Conservation (phyloP, 495 filamentous ascomycete species). For the Trichocladium antarcticum region DNA sequence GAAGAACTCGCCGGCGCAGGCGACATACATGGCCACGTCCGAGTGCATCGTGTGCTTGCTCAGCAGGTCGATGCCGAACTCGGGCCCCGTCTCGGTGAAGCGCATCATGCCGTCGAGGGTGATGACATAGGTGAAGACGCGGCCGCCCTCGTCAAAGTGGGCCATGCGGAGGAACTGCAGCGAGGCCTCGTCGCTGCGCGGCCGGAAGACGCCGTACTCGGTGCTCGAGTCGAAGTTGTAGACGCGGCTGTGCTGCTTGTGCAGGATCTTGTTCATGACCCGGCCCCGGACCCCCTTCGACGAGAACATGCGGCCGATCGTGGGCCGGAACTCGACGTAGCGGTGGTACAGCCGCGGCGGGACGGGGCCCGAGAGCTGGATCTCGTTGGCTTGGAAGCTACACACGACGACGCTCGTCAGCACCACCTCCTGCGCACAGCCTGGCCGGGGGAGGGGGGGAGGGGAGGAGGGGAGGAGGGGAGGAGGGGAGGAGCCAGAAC, state of each 20-base stretch:
- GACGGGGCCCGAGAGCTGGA: conserved; percentile 76
- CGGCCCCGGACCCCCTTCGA: conserved; percentile 61
- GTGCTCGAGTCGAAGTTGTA: conserved; percentile 78
- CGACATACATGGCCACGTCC: conserved; percentile 79
- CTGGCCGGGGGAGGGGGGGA: no score
- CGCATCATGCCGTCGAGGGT: conserved; percentile 75
- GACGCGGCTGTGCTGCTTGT: conserved; percentile 77
- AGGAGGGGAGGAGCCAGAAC: no score
- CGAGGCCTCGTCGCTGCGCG: conserved; percentile 50
- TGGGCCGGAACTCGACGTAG: conserved; percentile 85
- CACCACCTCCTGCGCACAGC: no score
- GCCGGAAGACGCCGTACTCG: conserved; percentile 46
- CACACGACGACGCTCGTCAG: no score
- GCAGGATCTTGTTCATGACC: conserved; percentile 70
- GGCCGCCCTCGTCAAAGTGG: conserved; percentile 71
- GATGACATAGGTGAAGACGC: conserved; percentile 85
- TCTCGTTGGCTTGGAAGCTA: conserved; percentile 87
- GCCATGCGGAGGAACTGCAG: conserved; percentile 75
- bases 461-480: no score
- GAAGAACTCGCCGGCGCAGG: conserved; percentile 88
- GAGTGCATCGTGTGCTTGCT: conserved; percentile 95
- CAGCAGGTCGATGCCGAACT: conserved; percentile 85
- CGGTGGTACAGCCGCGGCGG: conserved; percentile 71
- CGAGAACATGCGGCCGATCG: conserved; percentile 82
- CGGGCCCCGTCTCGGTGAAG: conserved; percentile 90